phyloP scores from a whole-genome alignment of 495 filamentous ascomycete species.

The Neurospora intermedia region DNA sequence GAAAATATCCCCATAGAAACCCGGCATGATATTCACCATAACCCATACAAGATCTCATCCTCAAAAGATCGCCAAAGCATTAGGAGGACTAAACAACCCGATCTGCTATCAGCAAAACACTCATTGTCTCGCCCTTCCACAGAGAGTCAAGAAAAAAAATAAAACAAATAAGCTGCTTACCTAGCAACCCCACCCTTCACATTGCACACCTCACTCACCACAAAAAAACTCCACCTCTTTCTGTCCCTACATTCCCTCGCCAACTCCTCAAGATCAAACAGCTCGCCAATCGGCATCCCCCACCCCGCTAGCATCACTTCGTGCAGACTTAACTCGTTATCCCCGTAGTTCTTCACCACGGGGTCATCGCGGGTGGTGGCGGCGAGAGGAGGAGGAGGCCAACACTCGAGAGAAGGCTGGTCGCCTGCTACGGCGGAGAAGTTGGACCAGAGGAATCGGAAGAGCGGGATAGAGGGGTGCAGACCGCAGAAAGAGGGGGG shows the following conservation, averaged over 20 bases:
- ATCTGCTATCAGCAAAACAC: neutral
- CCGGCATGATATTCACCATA: neutral
- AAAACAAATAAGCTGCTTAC: constrained; percentile 1
- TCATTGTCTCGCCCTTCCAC: neutral
- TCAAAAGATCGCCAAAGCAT: constrained; percentile 24
- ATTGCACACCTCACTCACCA: constrained; percentile 36
- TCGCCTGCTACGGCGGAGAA: constrained; percentile 45
- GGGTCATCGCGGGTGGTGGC: neutral
- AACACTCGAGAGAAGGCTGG: constrained; percentile 39
- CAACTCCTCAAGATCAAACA: constrained; percentile 37
- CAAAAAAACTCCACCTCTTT: constrained; percentile 36
- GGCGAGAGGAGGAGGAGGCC: constrained; percentile 22
- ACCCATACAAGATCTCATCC: neutral
- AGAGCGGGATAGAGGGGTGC: neutral
- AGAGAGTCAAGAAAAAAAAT: neutral
- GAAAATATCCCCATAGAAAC: neutral
- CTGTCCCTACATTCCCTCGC: constrained; percentile 21
- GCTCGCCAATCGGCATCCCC: constrained; percentile 40
- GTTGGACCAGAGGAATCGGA: constrained; percentile 29
- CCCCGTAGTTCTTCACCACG: neutral
- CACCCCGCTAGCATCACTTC: constrained; percentile 37
- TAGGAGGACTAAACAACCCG: constrained; percentile 27
- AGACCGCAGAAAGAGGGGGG: constrained; percentile 39
- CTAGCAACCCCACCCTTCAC: constrained; percentile 38
- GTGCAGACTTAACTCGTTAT: constrained; percentile 24